Base-by-base conservation (phyloP, 1,284 basidiomycete genomes). In the Leccinum pallidistipes region DNA sequence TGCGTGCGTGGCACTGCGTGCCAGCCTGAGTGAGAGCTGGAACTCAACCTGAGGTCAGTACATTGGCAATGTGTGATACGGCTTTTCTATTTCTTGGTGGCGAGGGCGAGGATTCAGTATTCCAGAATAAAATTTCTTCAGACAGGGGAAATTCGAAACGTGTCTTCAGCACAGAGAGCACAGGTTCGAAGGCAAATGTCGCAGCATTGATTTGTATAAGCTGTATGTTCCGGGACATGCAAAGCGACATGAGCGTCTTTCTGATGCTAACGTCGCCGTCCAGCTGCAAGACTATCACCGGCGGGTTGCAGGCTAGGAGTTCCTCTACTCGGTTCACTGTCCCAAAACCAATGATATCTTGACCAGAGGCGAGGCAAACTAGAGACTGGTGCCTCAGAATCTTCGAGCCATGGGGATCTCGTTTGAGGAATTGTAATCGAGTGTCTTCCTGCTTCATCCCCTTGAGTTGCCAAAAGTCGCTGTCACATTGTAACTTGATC, bases 161-260 rank as follows among this genome's bases (percentile, higher is more conserved):
- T 45, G 73, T 79, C 24, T 77, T 79, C 6, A 89, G 72, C 0
- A 79, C 80, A 18, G 76, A 74, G 34, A 89, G 75, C 16, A 88
- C 76, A 0, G 86, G 86, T 64, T 86, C 83, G 56, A 81, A 88
- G 0, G 86, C 71, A 66, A 89, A 89, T 1, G 84, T 67, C 0
- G 85, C 82, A 0, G 81, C 79, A 58, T 86, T 77, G 24, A 88
- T 79, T 61, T 83, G 82, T 14, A 87, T 64, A 16, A 88, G 76
- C 31, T 75, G 76, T 55, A 86, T 65, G 7, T 73, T 57, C 16
- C 67, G 60, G 11, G 70, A 65, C 2, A 51, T 64, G 54, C 78
- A 77, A 59, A 88, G 68, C 24, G 67, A 72, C 5, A 73, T 57
- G 1, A 86, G 72, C 3, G 79, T 67, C 43, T 74, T 76, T 14